Evolutionary conservation across 2,329 filamentous ascomycete genomes (phyloP).

Genomic region (Sarocladium kiliense): DNA sequence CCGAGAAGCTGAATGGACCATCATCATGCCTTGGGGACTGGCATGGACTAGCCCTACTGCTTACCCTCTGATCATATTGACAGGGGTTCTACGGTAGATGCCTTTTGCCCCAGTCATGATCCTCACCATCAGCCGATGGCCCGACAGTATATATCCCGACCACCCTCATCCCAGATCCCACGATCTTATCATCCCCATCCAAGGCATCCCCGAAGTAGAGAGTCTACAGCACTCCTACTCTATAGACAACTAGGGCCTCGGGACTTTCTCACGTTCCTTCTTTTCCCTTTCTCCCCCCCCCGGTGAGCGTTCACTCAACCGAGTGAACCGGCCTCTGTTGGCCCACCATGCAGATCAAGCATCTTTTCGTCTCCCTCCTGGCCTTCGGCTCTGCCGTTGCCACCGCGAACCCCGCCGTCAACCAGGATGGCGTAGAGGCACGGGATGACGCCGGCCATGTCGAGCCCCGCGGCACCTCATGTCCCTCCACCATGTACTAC

Average conservation of each 20-base stretch:
- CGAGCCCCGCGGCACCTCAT: no score
- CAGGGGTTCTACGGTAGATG: not conserved
- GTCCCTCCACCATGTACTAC: no score
- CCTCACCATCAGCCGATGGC: not conserved
- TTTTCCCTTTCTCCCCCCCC: not conserved
- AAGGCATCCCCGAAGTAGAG: not conserved
- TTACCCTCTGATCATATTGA: not conserved
- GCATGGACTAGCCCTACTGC: not conserved
- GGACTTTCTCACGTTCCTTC: not conserved
- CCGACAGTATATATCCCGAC: not conserved
- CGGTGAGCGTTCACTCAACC: not conserved
- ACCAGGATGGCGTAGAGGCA: not conserved
- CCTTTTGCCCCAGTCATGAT: not conserved
- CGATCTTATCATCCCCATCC: not conserved
- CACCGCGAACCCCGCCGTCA: not conserved
- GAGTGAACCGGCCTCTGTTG: not conserved
- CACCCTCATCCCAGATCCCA: not conserved
- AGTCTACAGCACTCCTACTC: not conserved
- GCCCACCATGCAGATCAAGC: constrained; percentile 2
- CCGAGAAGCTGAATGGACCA: not conserved
- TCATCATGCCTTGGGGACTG: not conserved
- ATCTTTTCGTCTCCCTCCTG: not conserved
- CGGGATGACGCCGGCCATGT: not conserved
- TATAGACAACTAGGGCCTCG: not conserved
- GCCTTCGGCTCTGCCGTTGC: constrained; percentile 5